phyloP scores from a whole-genome alignment of 2,329 filamentous ascomycete species.

The Incumbomyces delicatus region DNA sequence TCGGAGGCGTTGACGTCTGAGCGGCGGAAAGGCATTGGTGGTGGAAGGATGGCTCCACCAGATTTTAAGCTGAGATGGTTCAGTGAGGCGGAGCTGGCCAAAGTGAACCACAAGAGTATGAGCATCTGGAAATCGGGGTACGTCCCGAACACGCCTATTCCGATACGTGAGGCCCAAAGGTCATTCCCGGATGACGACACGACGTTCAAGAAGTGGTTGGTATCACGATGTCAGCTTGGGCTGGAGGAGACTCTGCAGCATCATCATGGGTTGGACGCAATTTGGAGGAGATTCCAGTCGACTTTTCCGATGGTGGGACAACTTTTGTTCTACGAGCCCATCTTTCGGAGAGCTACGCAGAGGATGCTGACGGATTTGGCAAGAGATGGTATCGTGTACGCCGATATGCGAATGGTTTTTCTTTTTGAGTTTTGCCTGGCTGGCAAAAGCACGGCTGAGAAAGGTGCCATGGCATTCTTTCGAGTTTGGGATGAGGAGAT shows the following conservation, averaged over 20 bases:
- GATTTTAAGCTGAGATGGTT: conserved; percentile 17
- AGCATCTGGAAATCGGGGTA: conserved; percentile 61
- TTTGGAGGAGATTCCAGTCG: conserved; percentile 72
- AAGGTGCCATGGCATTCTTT: conserved; percentile 49
- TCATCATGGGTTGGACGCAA: conserved; percentile 70
- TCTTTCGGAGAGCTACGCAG: conserved; percentile 67
- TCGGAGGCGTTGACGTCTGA: conserved; percentile 14
- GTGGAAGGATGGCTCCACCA: background rate
- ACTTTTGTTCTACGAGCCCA: conserved; percentile 81
- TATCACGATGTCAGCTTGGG: conserved; percentile 60
- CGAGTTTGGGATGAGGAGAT: conserved; percentile 68
- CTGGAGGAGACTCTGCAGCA: conserved; percentile 65
- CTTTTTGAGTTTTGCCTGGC: conserved; percentile 58
- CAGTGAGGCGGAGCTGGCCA: conserved; percentile 13
- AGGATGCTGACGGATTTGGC: conserved; percentile 60
- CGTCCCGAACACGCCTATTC: conserved; percentile 46
- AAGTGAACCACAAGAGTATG: conserved; percentile 19
- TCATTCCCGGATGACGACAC: conserved; percentile 64
- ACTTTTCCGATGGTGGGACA: conserved; percentile 65
- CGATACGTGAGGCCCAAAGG: conserved; percentile 54
- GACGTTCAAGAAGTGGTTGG: conserved; percentile 67
- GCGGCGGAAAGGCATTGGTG: conserved; percentile 4
- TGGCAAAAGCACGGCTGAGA: conserved; percentile 55
- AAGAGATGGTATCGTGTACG: conserved; percentile 76
- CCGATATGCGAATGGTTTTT: conserved; percentile 72